A percentile compares a stretch with the other conserved stretches of the same genome.
These are phyloP conservation scores for Thymus quinquecostatus DNA, from an alignment of 257 asterid genomes.

Conservation along the genomic window DNA sequence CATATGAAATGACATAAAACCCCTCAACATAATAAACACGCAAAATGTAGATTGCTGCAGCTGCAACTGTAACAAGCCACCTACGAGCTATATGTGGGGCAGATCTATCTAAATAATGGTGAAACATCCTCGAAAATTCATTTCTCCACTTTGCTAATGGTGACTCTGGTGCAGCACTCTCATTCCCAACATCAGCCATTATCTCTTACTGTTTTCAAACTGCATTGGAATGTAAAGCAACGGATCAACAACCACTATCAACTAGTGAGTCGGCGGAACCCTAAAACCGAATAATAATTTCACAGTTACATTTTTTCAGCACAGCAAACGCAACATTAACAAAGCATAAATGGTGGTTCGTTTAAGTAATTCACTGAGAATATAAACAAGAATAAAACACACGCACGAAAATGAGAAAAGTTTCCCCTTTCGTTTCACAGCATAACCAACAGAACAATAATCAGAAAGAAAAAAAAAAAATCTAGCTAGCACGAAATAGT, in stretches of 20 bases:
- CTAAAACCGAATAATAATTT: not conserved
- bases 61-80: constrained; percentile 65
- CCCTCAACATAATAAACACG: constrained; percentile 56
- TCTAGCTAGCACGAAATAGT: too few relatives aligned
- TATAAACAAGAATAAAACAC: not conserved
- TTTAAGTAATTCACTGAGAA: constrained; percentile 9
- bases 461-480: too few relatives aligned
- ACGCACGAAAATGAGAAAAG: not conserved
- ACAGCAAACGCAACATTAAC: not conserved
- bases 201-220: not conserved
- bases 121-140: constrained; percentile 52
- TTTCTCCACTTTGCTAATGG: constrained; percentile 57
- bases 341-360: not conserved
- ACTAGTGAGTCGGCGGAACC: not conserved
- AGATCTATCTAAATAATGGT: constrained; percentile 54
- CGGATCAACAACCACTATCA: not conserved
- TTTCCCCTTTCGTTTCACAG: not conserved
- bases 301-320: constrained; percentile 1
- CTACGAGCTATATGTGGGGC: constrained; percentile 53
- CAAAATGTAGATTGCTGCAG: constrained; percentile 54
- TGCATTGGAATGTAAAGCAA: not conserved
- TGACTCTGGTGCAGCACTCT: constrained; percentile 36
- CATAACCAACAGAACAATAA: too few relatives aligned
- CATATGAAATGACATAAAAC: constrained; percentile 60
- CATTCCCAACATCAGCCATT: constrained; percentile 52